Conservation (phyloP, 2,329 filamentous ascomycete genomes). For the Triangularia verruculosa region DNA sequence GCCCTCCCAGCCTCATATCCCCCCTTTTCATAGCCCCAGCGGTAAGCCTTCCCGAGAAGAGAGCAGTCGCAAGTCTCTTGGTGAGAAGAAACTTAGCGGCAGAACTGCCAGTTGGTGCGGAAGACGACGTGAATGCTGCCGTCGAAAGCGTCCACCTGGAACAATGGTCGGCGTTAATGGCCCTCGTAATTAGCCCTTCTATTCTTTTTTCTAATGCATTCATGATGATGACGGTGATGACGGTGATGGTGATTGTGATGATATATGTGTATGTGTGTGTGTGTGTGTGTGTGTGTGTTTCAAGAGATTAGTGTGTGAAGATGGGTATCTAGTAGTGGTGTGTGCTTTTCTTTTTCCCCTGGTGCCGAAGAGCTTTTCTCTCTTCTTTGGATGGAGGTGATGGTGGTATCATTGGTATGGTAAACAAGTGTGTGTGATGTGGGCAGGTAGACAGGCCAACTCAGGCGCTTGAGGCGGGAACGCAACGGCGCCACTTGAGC, state of each 20-base stretch:
- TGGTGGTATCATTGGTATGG: background rate
- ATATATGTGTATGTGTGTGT: background rate
- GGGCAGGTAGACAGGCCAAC: background rate
- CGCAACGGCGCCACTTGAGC: slow-evolving; percentile 22
- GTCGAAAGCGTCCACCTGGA: slow-evolving; percentile 30
- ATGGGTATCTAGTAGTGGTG: background rate
- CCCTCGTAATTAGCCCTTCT: slow-evolving; percentile 20
- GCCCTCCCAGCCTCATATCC: background rate
- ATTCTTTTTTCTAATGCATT: slow-evolving; percentile 9
- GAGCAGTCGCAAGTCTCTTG: background rate
- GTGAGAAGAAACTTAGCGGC: slow-evolving; percentile 11
- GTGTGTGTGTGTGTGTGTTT: background rate
- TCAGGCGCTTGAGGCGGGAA: slow-evolving; percentile 2
- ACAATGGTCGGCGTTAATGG: background rate
- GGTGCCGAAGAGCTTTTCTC: too few species aligned
- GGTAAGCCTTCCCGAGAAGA: background rate
- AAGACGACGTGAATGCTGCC: slow-evolving; percentile 29
- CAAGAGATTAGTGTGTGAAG: background rate
- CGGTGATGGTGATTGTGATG: background rate
- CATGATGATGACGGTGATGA: background rate
- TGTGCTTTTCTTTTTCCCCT: background rate
- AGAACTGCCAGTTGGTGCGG: slow-evolving; percentile 26
- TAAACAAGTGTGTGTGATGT: background rate
- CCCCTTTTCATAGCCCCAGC: background rate
- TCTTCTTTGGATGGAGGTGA: background rate